phyloP scores from a whole-genome alignment of 257 asterid genomes.

The Nicotiana paniculata region DNA sequence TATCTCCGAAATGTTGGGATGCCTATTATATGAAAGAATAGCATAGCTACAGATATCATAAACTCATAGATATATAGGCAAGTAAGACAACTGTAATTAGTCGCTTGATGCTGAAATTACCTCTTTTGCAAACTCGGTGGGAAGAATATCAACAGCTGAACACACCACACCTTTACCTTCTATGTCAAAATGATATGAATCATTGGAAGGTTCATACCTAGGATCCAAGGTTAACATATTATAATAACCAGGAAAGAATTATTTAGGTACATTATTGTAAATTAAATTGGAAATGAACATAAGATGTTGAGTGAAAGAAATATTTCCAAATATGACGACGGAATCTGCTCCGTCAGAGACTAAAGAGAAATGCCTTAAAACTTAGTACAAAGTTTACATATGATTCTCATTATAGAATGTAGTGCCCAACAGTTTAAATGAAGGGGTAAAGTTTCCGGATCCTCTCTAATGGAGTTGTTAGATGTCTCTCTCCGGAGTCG shows the following conservation, averaged over 20 bases:
- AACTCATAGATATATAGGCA: not conserved
- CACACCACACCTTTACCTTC: conserved; percentile 80
- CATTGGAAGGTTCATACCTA: conserved; percentile 69
- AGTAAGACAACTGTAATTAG: not conserved
- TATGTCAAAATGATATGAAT: conserved; percentile 68
- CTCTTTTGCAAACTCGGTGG: conserved; percentile 96
- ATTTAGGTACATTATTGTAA: not conserved
- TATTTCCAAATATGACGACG: not conserved
- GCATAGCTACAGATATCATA: not conserved
- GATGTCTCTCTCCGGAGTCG: too few species aligned
- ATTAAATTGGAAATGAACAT: not conserved
- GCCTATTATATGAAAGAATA: conserved; percentile 41
- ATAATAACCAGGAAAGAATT: not conserved
- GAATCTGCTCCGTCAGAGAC: not conserved
- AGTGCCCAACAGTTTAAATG: too few species aligned
- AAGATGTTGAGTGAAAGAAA: not conserved
- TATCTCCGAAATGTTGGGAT: conserved; percentile 90
- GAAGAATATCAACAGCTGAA: conserved; percentile 95
- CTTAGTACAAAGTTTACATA: not conserved
- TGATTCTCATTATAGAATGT: not conserved
- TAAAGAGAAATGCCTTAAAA: not conserved
- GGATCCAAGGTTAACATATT: conserved; percentile 10
- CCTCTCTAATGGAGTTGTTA: too few species aligned
- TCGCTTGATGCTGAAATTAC: conserved; percentile 21
- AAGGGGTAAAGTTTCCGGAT: too few species aligned